phyloP scores from a whole-genome alignment of 352 stramenopile species.

The Pythium aquatile region DNA sequence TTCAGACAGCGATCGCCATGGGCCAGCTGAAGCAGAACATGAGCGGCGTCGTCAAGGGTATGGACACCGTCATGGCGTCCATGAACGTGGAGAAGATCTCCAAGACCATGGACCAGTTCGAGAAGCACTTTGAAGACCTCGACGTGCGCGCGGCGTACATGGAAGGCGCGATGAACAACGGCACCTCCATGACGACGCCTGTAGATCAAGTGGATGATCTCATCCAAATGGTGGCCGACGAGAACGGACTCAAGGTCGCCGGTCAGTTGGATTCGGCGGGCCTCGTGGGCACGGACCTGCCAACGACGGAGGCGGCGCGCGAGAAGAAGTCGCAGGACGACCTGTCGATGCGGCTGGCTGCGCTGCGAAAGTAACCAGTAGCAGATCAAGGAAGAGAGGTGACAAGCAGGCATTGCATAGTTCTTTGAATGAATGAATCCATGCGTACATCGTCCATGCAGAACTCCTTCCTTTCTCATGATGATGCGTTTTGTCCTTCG shows the following conservation, averaged over 20 bases:
- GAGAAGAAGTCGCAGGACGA: slow-evolving; percentile 84
- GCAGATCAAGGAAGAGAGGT: neutral
- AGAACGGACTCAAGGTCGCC: slow-evolving; percentile 95
- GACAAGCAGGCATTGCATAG: neutral
- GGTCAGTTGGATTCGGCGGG: slow-evolving; percentile 92
- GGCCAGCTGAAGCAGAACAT: slow-evolving; percentile 94
- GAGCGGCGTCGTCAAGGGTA: slow-evolving; percentile 95
- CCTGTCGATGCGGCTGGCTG: slow-evolving; percentile 78
- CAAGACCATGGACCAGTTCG: slow-evolving; percentile 98
- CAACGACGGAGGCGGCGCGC: slow-evolving; percentile 56
- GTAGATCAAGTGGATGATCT: slow-evolving; percentile 97
- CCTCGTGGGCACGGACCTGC: slow-evolving; percentile 77
- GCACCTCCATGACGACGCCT: slow-evolving; percentile 94
- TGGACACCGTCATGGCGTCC: slow-evolving; percentile 94
- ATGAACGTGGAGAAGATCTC: slow-evolving; percentile 99
- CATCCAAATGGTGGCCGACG: slow-evolving; percentile 97
- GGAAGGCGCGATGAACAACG: slow-evolving; percentile 97
- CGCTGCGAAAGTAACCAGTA: slow-evolving; percentile 58
- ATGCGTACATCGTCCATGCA: neutral
- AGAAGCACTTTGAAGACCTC: slow-evolving; percentile 99
- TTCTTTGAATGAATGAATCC: neutral
- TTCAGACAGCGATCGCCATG: slow-evolving; percentile 98
- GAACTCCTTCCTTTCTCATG: too few relatives aligned
- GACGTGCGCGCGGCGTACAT: slow-evolving; percentile 98
- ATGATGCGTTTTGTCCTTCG: neutral